Evolutionary conservation across 768 basidiomycete genomes (phyloP), one percentile per base, ranked within the genome.

Genomic region (Podaxis sp.): DNA sequence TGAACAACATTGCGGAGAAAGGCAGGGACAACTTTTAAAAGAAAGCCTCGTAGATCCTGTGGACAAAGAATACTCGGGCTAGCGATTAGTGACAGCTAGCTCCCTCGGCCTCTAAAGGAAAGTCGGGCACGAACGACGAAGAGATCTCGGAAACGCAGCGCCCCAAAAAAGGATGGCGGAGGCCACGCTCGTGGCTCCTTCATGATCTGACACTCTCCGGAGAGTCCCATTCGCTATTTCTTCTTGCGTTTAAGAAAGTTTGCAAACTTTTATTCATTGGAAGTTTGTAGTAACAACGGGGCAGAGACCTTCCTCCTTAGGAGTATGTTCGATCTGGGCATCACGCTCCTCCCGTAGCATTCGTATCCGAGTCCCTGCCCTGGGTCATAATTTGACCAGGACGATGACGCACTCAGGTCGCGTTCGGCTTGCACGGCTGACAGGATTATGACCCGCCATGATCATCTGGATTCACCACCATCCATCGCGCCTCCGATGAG

Each of bases 151-250:
- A 59, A 56, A 65, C 84, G 57, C 60, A 84, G 86, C 87, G 66
- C 87, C 86, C 64, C 87, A 85, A 64, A 88, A 89, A 13, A 87
- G 50, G 5, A 72, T 80, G 9, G 85, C 83, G 25, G 77, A 74
- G 64, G 74, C 81, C 0, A 87, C 87, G 2, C 87, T 85, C 0
- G 86, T 86, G 9, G 82, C 61, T 81, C 69, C 73, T 88, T 87
- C 46, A 88, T 68, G 46, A 87, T 73, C 66, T 81, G 16, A 77
- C 73, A 64, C 81, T 82, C 70, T 89, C 87, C 0, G 80, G 78
- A 64, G 87, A 88, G 67, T 89, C 89, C 53, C 81, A 82, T 47
- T 63, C 65, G 65, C 75, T 65, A 37, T 89, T 79, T 16, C n/a
- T 79, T 79, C 9, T 76, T 79, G 44, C 86, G 82, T 61, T 81